These are phyloP conservation scores for Ganoderma leucocontextum DNA, from an alignment of 1,284 basidiomycete species.

Conservation along the genomic window DNA sequence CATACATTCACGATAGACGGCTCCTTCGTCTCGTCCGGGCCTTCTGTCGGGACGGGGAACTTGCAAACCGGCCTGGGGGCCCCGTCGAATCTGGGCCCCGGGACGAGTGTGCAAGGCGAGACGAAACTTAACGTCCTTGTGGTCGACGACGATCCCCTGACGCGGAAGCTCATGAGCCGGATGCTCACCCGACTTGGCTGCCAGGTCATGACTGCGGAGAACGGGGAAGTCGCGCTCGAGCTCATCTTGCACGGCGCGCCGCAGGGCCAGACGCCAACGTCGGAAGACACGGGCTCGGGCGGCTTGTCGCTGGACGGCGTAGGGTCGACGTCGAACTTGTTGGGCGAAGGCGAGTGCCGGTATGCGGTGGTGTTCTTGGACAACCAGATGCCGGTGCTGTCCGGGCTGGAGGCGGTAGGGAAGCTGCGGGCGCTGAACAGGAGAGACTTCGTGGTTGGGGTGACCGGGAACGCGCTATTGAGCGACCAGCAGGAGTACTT, in stretches of 20 bases:
- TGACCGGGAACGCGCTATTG: conserved; percentile 76
- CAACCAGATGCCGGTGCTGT: conserved; percentile 89
- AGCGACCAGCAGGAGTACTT: conserved; percentile 80
- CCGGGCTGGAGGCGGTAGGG: conserved; percentile 76
- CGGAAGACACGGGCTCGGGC: conserved; percentile 41
- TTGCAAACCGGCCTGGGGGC: conserved; percentile 21
- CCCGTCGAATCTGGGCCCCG: conserved; percentile 19
- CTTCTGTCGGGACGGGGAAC: conserved; percentile 22
- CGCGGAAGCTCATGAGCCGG: conserved; percentile 84
- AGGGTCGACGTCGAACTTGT: conserved; percentile 6
- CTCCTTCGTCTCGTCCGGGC: conserved; percentile 31
- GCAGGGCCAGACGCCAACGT: conserved; percentile 41
- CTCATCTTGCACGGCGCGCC: conserved; percentile 60
- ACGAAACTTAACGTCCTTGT: conserved; percentile 68
- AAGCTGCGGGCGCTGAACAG: conserved; percentile 74
- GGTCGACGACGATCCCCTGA: conserved; percentile 83
- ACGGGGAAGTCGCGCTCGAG: conserved; percentile 83
- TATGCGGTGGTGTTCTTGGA: conserved; percentile 86
- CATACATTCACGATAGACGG: conserved; percentile 34
- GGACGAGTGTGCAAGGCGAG: conserved; percentile 43
- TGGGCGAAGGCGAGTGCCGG: conserved; percentile 40
- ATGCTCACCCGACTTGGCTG: conserved; percentile 85
- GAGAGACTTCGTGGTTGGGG: conserved; percentile 80
- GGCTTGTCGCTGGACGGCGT: conserved; percentile 34
- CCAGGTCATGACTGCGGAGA: conserved; percentile 83